Conservation (phyloP, 2,329 filamentous ascomycete species). For the Colletotrichum sublineola region DNA sequence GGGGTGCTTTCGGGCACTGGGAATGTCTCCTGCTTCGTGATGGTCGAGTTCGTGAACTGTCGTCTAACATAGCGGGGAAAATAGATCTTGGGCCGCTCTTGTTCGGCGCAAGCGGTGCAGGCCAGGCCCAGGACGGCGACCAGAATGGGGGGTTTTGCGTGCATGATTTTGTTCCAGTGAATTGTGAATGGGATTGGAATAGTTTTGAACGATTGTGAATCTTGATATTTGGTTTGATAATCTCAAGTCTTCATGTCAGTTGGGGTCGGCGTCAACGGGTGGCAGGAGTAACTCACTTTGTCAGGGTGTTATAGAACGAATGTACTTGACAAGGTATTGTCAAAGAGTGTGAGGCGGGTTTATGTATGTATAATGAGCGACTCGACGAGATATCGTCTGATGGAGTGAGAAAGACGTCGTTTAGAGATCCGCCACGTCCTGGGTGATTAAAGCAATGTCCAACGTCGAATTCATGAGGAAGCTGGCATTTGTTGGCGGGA, state of each 20-base stretch:
- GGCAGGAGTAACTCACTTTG: slow-evolving; percentile 45
- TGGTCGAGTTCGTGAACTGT: slow-evolving; percentile 60
- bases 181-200: slow-evolving; percentile 14
- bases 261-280: slow-evolving; percentile 34
- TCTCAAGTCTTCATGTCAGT: slow-evolving; percentile 30
- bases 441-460: slow-evolving; percentile 20
- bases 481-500: slow-evolving; percentile 37
- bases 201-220: slow-evolving; percentile 40
- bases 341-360: slow-evolving; percentile 61
- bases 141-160: slow-evolving; percentile 60
- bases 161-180: slow-evolving; percentile 58
- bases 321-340: slow-evolving; percentile 69
- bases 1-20: slow-evolving; percentile 46
- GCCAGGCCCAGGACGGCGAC: slow-evolving; percentile 64
- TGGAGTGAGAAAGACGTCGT: slow-evolving; percentile 26
- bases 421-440: slow-evolving; percentile 38
- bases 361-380: slow-evolving; percentile 42
- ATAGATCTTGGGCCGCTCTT: slow-evolving; percentile 66
- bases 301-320: slow-evolving; percentile 67
- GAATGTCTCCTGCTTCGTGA: slow-evolving; percentile 49
- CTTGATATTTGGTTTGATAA: slow-evolving; percentile 11
- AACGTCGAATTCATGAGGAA: slow-evolving; percentile 40
- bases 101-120: slow-evolving; percentile 59
- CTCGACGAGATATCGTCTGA: slow-evolving; percentile 43
- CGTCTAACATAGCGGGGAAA: slow-evolving; percentile 70